Evolutionary conservation across 2,329 filamentous ascomycete species (phyloP), one percentile per base, ranked within the genome.

Genomic region (Neofusicoccum cordaticola): DNA sequence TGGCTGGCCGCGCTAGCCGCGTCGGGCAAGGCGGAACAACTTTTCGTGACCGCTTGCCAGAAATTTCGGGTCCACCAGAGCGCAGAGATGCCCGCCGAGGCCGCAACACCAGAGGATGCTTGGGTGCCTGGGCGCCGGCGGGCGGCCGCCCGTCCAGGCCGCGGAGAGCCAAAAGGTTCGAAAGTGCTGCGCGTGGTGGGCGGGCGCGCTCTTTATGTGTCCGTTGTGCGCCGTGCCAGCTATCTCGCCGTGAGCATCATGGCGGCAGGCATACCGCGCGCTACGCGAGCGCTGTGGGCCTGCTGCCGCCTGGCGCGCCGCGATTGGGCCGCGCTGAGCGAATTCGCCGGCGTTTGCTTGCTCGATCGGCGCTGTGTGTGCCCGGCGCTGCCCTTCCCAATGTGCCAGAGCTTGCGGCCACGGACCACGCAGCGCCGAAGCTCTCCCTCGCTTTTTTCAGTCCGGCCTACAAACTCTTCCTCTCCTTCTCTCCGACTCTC

Each of bases 371-470:
- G 56, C 47, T 47, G 56, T 47, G 56, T 47, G 56, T 47, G 42
- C 31, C 56, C 56, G 56, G 56, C 56, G 53, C n/a, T 58, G 57
- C 57, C 31, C 57, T 61, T 61, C 45, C 51, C 52, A 48, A 57
- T 57, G 62, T 48, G 44, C 35, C 62, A 57, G 44, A 58, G 62
- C 41, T 41, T 42, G 47, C 42, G 35, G 39, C 34, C 62, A 64
- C 62, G 62, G 62, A 57, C 62, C 62, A 64, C 51, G 34, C 58
- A 50, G 58, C 62, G 19, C 31, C 62, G 62, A 63, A 63, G 61
- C 61, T 63, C 61, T 44, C 61, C 42, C 51, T 58, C 62, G 62
- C 62, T 50, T 57, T 64, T 64, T 64, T 64, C 52, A 53, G 22
- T 58, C 51, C 51, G 41, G 51, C 62, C 45, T 37, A 48, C 51